Conservation (phyloP, 495 filamentous ascomycete genomes). For the Glonium stellatum region DNA sequence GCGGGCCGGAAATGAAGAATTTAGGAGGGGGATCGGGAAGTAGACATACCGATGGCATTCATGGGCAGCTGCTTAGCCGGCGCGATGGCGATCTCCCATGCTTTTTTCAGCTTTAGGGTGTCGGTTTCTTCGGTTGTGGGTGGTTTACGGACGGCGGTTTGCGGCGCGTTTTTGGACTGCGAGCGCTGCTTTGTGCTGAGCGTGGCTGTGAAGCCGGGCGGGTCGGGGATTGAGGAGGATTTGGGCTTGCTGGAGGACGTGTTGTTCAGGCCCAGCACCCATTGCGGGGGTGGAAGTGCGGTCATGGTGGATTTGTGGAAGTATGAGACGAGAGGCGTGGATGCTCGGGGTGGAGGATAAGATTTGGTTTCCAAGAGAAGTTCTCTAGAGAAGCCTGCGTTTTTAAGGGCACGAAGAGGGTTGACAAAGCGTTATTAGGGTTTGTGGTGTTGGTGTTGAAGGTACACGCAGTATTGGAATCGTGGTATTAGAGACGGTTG, state of each 20-base stretch:
- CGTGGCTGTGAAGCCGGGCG: slow-evolving; percentile 70
- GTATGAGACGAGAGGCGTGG: not conserved
- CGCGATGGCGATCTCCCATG: slow-evolving; percentile 94
- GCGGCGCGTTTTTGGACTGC: slow-evolving; percentile 4
- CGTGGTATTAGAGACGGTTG: too few relatives aligned
- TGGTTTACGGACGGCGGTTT: slow-evolving; percentile 42
- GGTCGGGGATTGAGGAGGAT: slow-evolving; percentile 64
- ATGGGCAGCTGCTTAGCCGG: slow-evolving; percentile 93
- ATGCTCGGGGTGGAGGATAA: not conserved
- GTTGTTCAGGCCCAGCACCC: slow-evolving; percentile 69
- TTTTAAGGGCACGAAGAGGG: too few relatives aligned
- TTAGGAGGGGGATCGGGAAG: not conserved
- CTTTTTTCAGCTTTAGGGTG: slow-evolving; percentile 92
- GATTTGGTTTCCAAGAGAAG: not conserved
- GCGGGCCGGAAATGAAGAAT: too few relatives aligned
- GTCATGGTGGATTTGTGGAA: slow-evolving; percentile 7
- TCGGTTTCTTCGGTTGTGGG: slow-evolving; percentile 79
- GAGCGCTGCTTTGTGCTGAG: slow-evolving; percentile 40
- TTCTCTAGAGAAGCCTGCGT: too few relatives aligned
- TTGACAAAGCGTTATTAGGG: not conserved
- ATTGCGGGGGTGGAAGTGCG: slow-evolving; percentile 57
- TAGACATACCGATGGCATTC: slow-evolving; percentile 67
- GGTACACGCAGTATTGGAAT: not conserved
- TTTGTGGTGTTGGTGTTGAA: not conserved
- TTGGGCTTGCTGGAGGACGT: slow-evolving; percentile 56